Conservation (phyloP, 2,329 filamentous ascomycete species). For the Leptographium lundbergii region DNA sequence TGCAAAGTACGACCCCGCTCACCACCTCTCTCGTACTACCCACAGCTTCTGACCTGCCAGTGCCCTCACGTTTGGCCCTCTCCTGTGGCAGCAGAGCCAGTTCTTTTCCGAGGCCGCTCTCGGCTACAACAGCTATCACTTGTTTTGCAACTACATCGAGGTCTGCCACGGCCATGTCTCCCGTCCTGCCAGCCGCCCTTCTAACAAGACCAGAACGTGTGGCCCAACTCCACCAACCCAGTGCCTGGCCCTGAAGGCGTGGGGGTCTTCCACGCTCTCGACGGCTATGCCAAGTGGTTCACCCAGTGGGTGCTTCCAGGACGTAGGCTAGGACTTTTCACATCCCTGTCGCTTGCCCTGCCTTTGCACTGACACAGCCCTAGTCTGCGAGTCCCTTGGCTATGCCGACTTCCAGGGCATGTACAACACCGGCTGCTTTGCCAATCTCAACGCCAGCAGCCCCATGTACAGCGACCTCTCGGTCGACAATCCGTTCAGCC, state of each 20-base stretch:
- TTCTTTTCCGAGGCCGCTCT: slow-evolving; percentile 25
- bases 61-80: slow-evolving; percentile 41
- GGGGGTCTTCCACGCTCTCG: slow-evolving; percentile 34
- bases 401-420: slow-evolving; percentile 13
- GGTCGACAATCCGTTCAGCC: slow-evolving; percentile 27
- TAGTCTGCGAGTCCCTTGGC: slow-evolving; percentile 29
- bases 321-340: background rate
- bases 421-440: slow-evolving; percentile 33
- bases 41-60: slow-evolving; percentile 11
- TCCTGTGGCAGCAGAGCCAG: slow-evolving; percentile 36
- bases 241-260: slow-evolving; percentile 38
- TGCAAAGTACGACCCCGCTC: slow-evolving; percentile 19
- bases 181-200: background rate
- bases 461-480: slow-evolving; percentile 24
- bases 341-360: background rate
- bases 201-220: slow-evolving; percentile 19
- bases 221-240: slow-evolving; percentile 21
- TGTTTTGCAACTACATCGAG: slow-evolving; percentile 37
- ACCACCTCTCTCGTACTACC: background rate
- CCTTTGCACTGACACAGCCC: background rate
- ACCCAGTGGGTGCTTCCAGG: slow-evolving; percentile 28
- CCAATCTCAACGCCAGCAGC: slow-evolving; percentile 31
- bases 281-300: slow-evolving; percentile 39
- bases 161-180: background rate
- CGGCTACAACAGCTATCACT: slow-evolving; percentile 25